These are phyloP conservation scores for Nymphaea colorata DNA, from an alignment of 164 flowering plant genomes.

Conservation along the genomic window DNA sequence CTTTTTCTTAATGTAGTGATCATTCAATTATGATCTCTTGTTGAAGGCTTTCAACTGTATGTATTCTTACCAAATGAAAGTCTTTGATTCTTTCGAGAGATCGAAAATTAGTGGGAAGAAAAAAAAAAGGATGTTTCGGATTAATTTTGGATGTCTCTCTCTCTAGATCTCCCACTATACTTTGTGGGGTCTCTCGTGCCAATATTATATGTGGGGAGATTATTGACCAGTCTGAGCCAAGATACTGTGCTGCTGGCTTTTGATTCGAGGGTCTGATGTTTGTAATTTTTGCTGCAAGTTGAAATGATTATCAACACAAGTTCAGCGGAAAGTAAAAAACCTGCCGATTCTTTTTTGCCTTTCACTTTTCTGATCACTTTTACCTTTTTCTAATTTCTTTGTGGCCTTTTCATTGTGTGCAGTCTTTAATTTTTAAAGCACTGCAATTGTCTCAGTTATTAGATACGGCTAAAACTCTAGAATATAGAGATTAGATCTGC, in stretches of 20 bases:
- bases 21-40: not conserved
- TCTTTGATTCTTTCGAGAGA: not conserved
- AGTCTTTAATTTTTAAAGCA: too few relatives aligned
- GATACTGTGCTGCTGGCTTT: not conserved
- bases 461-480: too few relatives aligned
- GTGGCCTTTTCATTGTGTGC: too few relatives aligned
- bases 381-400: too few relatives aligned
- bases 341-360: too few relatives aligned
- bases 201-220: not conserved
- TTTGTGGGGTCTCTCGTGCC: not conserved
- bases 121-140: too few relatives aligned
- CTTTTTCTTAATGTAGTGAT: not conserved
- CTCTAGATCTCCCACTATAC: not conserved
- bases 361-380: too few relatives aligned
- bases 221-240: not conserved
- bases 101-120: not conserved
- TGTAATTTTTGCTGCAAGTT: not conserved
- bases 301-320: not conserved
- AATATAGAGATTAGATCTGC: too few relatives aligned
- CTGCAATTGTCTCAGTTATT: too few relatives aligned
- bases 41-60: not conserved
- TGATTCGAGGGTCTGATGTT: not conserved
- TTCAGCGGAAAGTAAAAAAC: not conserved
- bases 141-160: not conserved
- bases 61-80: not conserved